Evolutionary conservation across 768 basidiomycete genomes (phyloP), one percentile per base, ranked within the genome.

Genomic region (Boletus reticuloceps): DNA sequence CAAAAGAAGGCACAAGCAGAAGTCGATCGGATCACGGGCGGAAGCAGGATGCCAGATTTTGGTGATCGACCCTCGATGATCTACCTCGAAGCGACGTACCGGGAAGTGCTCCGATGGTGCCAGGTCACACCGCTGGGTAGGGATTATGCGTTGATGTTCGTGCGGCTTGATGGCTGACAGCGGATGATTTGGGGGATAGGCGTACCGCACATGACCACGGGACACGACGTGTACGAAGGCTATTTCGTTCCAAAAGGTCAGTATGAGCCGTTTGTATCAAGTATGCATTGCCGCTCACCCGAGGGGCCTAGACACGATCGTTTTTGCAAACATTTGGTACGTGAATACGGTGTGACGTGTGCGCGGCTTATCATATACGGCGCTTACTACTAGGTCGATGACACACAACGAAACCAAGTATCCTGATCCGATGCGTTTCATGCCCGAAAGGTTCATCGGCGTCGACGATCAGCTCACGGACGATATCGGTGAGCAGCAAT

Each of bases 1-100:
- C 61, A 62, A 22, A 51, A 59, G 48, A 67, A 62, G 34, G 69
- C 64, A 0, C 69, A 70, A 46, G 58, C 54, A 4, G 68, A 72
- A 22, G 61, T 74, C 22, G 67, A 71, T 36, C 36, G 44, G 1
- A 43, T 68, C 2, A 64, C 56, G 4, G 64, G 58, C 0, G 55
- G 60, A 13, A 49, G 4, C 36, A 38, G 57, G 20, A 53, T 70
- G 47, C 64, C 59, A 1, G 25, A 60, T 27, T 68, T 62, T 51
- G 29, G 40, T 9, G 69, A 69, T 20, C 56, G 66, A 10, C 19
- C 52, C 6, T 57, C 53, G n/a, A 57, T 68, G 59, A n/a, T 60
- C 3, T 70, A 66, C 39, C 51, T 66, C 25, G 69, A 68, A 13
- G 64, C 68, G 25, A 58, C 45, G 17, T 55, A 61, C 40, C 53